Evolutionary conservation across 805 yeast species (phyloP), one percentile per base, ranked within the genome.

Genomic region (Starmerella stellata): DNA sequence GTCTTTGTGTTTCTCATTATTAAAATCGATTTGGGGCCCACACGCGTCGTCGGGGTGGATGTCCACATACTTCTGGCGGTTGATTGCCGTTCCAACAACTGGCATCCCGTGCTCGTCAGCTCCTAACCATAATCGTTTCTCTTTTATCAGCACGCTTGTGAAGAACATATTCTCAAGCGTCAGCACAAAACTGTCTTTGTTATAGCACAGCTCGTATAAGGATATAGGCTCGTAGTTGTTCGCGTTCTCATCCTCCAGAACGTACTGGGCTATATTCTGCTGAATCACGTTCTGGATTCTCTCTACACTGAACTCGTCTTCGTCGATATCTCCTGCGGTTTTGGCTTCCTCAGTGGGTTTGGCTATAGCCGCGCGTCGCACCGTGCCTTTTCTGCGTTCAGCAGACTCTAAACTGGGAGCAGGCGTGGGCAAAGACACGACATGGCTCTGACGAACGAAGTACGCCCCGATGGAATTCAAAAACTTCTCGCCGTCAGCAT

Each of bases 161-260:
- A 15, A 27, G 17, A 43, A 43, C n/a, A 39, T 20, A 29, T 44
- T 43, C 38, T 44, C 48, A n/a, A 44, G 5, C 1, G 43, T 39
- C 11, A 34, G 37, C 17, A 35, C 39, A 21, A 39, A 43, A 32
- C 42, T 42, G 21, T 20, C 13, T 27, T 20, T 23, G 20, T 44
- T 37, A 19, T 39, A 40, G 20, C 46, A 40, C 20, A 44, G 29
- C 25, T 38, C 37, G 35, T 44, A 38, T 19, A 44, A 30, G 19
- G 19, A 38, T n/a, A 44, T 4, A 11, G 39, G 38, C 36, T 28
- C 35, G 18, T 20, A 28, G 21, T 32, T 16, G 23, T 25, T 36
- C 3, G 19, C 34, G 4, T 16, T 14, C 31, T 37, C 43, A 9
- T 28, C 18, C 16, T 3, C 18, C 3, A 8, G 5, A 9, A 37